These are phyloP conservation scores for Kodamaea plutei DNA, from an alignment of 1,139 yeast species.

Conservation along the genomic window DNA sequence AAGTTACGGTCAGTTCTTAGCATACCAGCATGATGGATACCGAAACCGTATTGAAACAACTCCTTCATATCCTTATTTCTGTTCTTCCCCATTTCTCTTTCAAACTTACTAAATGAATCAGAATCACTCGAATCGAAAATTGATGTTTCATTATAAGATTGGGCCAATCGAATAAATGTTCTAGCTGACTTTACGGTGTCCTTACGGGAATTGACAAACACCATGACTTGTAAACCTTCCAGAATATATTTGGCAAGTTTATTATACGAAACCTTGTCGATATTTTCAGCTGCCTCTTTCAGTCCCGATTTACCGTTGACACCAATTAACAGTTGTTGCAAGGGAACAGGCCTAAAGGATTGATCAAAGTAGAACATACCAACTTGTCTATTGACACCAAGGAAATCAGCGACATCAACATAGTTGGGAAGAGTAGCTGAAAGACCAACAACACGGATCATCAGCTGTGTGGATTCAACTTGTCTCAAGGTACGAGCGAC, in stretches of 20 bases:
- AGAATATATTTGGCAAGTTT: slow-evolving; percentile 64
- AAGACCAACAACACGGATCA: slow-evolving; percentile 94
- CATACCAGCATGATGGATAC: slow-evolving; percentile 98
- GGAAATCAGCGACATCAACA: slow-evolving; percentile 90
- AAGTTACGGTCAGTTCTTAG: slow-evolving; percentile 83
- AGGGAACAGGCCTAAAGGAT: slow-evolving; percentile 90
- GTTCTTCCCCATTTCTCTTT: slow-evolving; percentile 68
- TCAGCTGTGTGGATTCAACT: slow-evolving; percentile 87
- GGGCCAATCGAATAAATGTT: slow-evolving; percentile 67
- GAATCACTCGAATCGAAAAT: slow-evolving; percentile 61
- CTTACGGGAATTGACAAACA: slow-evolving; percentile 91
- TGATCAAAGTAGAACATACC: slow-evolving; percentile 95
- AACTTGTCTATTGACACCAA: slow-evolving; percentile 82
- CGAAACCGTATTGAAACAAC: slow-evolving; percentile 78
- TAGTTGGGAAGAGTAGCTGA: slow-evolving; percentile 96
- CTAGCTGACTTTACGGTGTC: slow-evolving; percentile 86
- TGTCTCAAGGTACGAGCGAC: slow-evolving; percentile 94
- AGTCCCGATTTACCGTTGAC: slow-evolving; percentile 76
- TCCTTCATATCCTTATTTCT: slow-evolving; percentile 80
- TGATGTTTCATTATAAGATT: slow-evolving; percentile 49
- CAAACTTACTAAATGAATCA: slow-evolving; percentile 43
- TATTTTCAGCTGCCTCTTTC: slow-evolving; percentile 67
- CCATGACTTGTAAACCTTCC: slow-evolving; percentile 88
- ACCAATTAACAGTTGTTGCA: slow-evolving; percentile 84
- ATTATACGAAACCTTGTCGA: slow-evolving; percentile 75